phyloP scores from a whole-genome alignment of 257 asterid genomes.

The Misopates orontium region DNA sequence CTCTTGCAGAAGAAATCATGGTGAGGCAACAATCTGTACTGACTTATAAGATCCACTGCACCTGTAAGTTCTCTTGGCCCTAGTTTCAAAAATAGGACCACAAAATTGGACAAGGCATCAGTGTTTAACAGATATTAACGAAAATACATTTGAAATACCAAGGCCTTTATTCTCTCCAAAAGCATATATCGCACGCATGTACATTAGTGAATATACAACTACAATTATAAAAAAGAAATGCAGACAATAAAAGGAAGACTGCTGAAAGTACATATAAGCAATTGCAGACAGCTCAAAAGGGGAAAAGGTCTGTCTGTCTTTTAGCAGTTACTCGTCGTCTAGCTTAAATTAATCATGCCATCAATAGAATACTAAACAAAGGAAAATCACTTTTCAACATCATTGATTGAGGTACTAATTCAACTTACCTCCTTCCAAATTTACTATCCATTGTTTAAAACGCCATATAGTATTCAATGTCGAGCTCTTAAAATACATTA shows the following conservation, averaged over 20 bases:
- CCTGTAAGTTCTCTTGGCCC: constrained; percentile 99
- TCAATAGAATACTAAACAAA: constrained; percentile 12
- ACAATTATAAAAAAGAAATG: background rate
- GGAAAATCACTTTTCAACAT: constrained; percentile 6
- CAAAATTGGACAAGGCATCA: constrained; percentile 28
- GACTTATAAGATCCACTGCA: constrained; percentile 86
- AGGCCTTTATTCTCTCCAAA: background rate
- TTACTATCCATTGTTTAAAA: background rate
- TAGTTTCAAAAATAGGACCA: constrained; percentile 36
- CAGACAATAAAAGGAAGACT: background rate
- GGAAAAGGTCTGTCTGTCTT: background rate
- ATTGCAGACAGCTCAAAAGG: background rate
- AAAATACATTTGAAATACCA: constrained; percentile 23
- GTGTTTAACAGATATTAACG: constrained; percentile 13
- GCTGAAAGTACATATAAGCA: constrained; percentile 20
- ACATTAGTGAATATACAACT: background rate
- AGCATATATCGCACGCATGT: constrained; percentile 6
- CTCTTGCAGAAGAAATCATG: constrained; percentile 91
- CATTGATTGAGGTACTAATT: constrained; percentile 3
- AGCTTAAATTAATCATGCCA: constrained; percentile 9
- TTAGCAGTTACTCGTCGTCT: background rate
- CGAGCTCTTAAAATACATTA: too few relatives aligned
- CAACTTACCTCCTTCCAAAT: constrained; percentile 14
- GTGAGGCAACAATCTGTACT: constrained; percentile 81
- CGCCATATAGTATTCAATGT: too few relatives aligned